phyloP scores from a whole-genome alignment of 495 filamentous ascomycete genomes.

The Pseudoneurospora amorphoporcata region DNA sequence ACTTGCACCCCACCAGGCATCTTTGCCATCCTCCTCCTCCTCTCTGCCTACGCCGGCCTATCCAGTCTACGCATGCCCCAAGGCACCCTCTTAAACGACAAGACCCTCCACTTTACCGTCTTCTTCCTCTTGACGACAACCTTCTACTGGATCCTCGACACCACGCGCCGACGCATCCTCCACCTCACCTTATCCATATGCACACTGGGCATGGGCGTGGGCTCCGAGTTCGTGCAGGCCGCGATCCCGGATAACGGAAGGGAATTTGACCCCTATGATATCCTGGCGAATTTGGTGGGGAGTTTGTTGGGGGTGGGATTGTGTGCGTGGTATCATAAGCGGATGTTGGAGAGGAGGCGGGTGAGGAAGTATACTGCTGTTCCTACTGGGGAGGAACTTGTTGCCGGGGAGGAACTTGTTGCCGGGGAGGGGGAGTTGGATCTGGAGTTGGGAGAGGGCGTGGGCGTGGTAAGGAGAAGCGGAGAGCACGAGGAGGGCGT shows the following conservation, averaged over 20 bases:
- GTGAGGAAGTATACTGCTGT: conserved; percentile 60
- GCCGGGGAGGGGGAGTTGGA: conserved; percentile 42
- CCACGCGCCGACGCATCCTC: conserved; percentile 68
- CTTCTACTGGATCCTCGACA: conserved; percentile 98
- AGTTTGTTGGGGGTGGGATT: conserved; percentile 58
- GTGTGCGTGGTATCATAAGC: conserved; percentile 83
- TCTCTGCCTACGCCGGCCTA: conserved; percentile 71
- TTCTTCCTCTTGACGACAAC: conserved; percentile 80
- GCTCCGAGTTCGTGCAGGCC: conserved; percentile 77
- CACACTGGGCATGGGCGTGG: conserved; percentile 62
- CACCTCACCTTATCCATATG: conserved; percentile 77
- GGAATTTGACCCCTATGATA: conserved; percentile 73
- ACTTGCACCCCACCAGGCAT: conserved; percentile 40
- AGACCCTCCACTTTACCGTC: conserved; percentile 75
- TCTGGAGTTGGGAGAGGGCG: conserved; percentile 46
- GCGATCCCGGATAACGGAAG: conserved; percentile 65
- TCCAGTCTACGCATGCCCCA: conserved; percentile 44
- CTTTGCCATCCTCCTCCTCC: conserved; percentile 65
- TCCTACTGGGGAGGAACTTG: conserved; percentile 29
- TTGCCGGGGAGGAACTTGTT: conserved; percentile 28
- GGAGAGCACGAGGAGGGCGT: conserved; percentile 25
- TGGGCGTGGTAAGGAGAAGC: conserved; percentile 15
- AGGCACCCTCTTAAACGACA: conserved; percentile 58
- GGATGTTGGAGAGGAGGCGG: conserved; percentile 87
- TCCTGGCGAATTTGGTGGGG: conserved; percentile 80